phyloP scores from a whole-genome alignment of 495 filamentous ascomycete species.

The Ramalina intermedia region DNA sequence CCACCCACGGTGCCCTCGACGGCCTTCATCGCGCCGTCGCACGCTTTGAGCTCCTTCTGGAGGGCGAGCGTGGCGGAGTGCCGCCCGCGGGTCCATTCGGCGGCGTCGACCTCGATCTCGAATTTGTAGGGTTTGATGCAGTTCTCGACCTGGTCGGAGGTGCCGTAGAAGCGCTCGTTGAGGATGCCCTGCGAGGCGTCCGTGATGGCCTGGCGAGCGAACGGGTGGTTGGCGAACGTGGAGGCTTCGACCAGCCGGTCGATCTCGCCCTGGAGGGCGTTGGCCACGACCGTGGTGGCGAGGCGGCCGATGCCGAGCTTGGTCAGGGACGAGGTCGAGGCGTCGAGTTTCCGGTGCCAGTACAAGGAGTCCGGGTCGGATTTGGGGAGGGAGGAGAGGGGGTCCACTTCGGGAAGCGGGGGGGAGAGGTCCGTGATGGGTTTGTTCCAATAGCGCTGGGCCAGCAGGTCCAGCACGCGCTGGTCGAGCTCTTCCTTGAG shows the following conservation, averaged over 20 bases:
- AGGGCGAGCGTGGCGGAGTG: slow-evolving; percentile 65
- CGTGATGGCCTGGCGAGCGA: slow-evolving; percentile 77
- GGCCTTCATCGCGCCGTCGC: slow-evolving; percentile 60
- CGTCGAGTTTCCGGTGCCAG: slow-evolving; percentile 92
- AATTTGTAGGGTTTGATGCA: slow-evolving; percentile 99
- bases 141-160: slow-evolving; percentile 96
- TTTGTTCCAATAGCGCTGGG: slow-evolving; percentile 93
- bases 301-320: slow-evolving; percentile 87
- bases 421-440: slow-evolving; percentile 63
- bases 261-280: slow-evolving; percentile 72
- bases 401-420: slow-evolving; percentile 51
- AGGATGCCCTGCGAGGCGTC: slow-evolving; percentile 79
- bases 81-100: slow-evolving; percentile 72
- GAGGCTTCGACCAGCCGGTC: slow-evolving; percentile 63
- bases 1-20: slow-evolving; percentile 67
- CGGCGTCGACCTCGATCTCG: slow-evolving; percentile 82
- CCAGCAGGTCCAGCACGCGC: slow-evolving; percentile 86
- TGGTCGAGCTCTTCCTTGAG: slow-evolving; percentile 90
- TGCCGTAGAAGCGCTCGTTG: slow-evolving; percentile 89
- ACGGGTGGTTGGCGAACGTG: slow-evolving; percentile 79
- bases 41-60: slow-evolving; percentile 70
- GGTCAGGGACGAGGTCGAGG: slow-evolving; percentile 75
- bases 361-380: slow-evolving; percentile 69
- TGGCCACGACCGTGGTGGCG: slow-evolving; percentile 79
- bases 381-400: slow-evolving; percentile 62